Evolutionary conservation across 2,329 filamentous ascomycete species (phyloP).

Genomic region (Alternaria sp.): DNA sequence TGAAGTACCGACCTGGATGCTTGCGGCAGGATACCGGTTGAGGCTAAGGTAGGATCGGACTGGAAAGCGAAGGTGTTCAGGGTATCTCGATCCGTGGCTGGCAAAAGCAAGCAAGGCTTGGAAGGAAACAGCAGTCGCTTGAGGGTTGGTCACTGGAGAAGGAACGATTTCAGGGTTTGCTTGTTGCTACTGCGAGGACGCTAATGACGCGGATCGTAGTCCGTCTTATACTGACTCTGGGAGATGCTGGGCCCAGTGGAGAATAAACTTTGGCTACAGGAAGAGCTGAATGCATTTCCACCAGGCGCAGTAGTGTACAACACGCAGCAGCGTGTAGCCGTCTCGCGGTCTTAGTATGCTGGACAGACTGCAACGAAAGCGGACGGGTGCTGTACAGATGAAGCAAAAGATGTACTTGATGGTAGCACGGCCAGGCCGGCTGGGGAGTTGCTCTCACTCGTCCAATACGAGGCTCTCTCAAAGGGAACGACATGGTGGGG

Average conservation of each 20-base stretch:
- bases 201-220: slow-evolving; percentile 42
- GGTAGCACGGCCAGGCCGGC: slow-evolving; percentile 44
- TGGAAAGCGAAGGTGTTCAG: slow-evolving; percentile 34
- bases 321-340: slow-evolving; percentile 37
- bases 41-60: slow-evolving; percentile 38
- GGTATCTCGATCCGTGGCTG: slow-evolving; percentile 44
- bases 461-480: slow-evolving; percentile 31
- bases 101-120: slow-evolving; percentile 47
- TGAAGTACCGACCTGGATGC: slow-evolving; percentile 32
- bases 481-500: slow-evolving; percentile 41
- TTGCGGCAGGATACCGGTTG: slow-evolving; percentile 32
- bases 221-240: slow-evolving; percentile 47
- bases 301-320: slow-evolving; percentile 39
- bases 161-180: slow-evolving; percentile 26
- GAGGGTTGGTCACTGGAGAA: slow-evolving; percentile 25
- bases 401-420: slow-evolving; percentile 44
- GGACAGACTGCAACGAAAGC: slow-evolving; percentile 38
- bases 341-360: slow-evolving; percentile 33
- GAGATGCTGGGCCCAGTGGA: slow-evolving; percentile 26
- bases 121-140: slow-evolving; percentile 28
- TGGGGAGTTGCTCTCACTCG: slow-evolving; percentile 37
- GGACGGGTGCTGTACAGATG: slow-evolving; percentile 43
- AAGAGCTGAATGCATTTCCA: slow-evolving; percentile 35
- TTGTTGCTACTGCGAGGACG: slow-evolving; percentile 36
- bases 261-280: slow-evolving; percentile 36